phyloP scores from a whole-genome alignment of 2,329 filamentous ascomycete species.

The Clarireedia sp. region DNA sequence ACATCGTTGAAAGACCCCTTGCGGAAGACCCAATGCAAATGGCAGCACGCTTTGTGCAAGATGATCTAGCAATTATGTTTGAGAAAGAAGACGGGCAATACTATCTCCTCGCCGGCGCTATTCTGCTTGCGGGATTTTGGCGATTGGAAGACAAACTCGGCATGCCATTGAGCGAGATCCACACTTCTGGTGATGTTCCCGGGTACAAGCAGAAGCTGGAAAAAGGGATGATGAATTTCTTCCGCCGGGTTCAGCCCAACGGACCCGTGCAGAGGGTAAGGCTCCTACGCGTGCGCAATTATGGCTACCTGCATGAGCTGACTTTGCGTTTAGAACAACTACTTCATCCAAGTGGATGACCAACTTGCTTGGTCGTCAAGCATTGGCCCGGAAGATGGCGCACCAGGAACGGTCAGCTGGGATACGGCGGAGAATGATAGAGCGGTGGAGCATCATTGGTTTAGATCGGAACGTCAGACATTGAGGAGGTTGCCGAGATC shows the following conservation, averaged over 20 bases:
- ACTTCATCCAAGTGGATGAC: constrained; percentile 83
- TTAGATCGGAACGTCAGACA: constrained; percentile 60
- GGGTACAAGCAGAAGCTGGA: constrained; percentile 64
- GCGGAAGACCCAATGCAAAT: constrained; percentile 73
- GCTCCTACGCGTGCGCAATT: constrained; percentile 5
- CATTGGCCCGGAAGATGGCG: constrained; percentile 65
- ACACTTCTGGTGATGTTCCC: constrained; percentile 69
- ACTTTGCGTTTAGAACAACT: constrained; percentile 57
- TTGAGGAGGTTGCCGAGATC: constrained; percentile 49
- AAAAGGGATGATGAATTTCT: constrained; percentile 75
- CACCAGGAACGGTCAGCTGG: constrained; percentile 53
- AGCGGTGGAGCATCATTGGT: constrained; percentile 65
- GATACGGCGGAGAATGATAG: constrained; percentile 67
- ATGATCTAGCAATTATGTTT: constrained; percentile 79
- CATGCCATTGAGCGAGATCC: constrained; percentile 72
- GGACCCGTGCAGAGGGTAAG: constrained; percentile 43
- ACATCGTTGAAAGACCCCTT: constrained; percentile 56
- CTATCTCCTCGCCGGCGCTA: constrained; percentile 68
- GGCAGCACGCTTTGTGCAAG: constrained; percentile 65
- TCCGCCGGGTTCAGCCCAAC: constrained; percentile 61
- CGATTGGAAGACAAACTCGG: constrained; percentile 71
- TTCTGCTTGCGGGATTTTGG: constrained; percentile 79
- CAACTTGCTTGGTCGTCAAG: constrained; percentile 65
- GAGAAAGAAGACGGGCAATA: constrained; percentile 70
- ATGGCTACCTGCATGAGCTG: constrained; percentile 11